These are phyloP conservation scores for Aspergillus persii DNA, from an alignment of 2,329 filamentous ascomycete species.

Conservation along the genomic window DNA sequence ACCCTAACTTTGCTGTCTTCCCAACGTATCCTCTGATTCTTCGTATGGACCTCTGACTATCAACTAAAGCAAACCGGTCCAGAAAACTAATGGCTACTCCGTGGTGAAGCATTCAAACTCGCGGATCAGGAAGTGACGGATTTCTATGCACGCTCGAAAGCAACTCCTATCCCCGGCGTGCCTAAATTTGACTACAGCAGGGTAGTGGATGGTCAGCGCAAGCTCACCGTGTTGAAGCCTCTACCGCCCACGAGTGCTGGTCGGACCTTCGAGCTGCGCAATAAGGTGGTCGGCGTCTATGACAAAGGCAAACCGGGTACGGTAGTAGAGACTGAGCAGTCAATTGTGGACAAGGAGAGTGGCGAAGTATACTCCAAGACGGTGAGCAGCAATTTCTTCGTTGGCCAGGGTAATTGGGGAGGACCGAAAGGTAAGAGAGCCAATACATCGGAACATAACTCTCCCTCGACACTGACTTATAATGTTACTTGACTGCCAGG, in stretches of 20 bases:
- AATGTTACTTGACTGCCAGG: constrained; percentile 23
- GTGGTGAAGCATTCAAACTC: constrained; percentile 68
- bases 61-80: background rate
- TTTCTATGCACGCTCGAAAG: constrained; percentile 72
- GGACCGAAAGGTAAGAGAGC: constrained; percentile 71
- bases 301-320: constrained; percentile 84
- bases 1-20: constrained; percentile 83
- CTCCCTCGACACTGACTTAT: background rate
- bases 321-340: constrained; percentile 75
- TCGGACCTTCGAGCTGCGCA: constrained; percentile 70
- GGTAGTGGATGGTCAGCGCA: constrained; percentile 80
- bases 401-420: constrained; percentile 80
- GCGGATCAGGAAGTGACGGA: constrained; percentile 73
- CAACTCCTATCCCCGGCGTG: constrained; percentile 68
- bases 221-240: constrained; percentile 72
- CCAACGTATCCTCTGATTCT: constrained; percentile 84
- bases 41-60: constrained; percentile 48
- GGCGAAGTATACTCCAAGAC: constrained; percentile 71
- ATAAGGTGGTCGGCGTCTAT: constrained; percentile 79
- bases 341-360: constrained; percentile 67
- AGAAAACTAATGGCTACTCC: constrained; percentile 36
- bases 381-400: constrained; percentile 71
- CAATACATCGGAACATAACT: background rate
- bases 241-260: constrained; percentile 71
- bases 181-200: constrained; percentile 72